Evolutionary conservation across 768 basidiomycete species (phyloP).

Genomic region (Mycena floridula): DNA sequence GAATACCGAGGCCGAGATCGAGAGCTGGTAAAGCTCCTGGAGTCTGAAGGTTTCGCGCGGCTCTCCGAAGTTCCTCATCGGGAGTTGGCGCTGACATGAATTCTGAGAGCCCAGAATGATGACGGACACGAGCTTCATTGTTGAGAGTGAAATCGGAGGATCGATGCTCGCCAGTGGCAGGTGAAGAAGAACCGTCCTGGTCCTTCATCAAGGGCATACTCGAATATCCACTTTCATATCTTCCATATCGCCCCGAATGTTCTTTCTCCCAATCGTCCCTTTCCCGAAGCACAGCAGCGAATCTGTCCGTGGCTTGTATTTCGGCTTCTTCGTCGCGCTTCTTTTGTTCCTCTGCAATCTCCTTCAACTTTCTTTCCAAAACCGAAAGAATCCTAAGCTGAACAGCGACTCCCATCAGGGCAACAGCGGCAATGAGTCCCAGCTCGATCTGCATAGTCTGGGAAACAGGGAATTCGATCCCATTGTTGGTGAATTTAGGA

Average conservation of each 20-base stretch:
- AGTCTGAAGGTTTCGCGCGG: conserved; percentile 41
- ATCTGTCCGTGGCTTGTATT: conserved; percentile 61
- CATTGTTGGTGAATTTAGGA: conserved; percentile 61
- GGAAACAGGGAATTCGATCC: conserved; percentile 75
- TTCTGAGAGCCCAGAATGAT: conserved; percentile 66
- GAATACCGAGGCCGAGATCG: conserved; percentile 70
- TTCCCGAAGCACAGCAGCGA: conserved; percentile 60
- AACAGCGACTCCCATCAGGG: conserved; percentile 83
- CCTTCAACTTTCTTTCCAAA: conserved; percentile 71
- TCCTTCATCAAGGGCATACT: conserved; percentile 64
- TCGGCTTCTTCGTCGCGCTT: conserved; percentile 74
- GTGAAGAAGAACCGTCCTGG: conserved; percentile 39
- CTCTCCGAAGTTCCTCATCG: conserved; percentile 55
- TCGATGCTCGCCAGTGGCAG: conserved; percentile 37
- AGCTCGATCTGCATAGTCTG: conserved; percentile 94
- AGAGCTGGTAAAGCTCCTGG: conserved; percentile 60
- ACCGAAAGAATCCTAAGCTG: conserved; percentile 83
- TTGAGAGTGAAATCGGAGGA: conserved; percentile 47
- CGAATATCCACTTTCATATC: conserved; percentile 60
- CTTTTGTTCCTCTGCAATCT: conserved; percentile 71
- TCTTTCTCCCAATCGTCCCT: conserved; percentile 84
- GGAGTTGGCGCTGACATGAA: conserved; percentile 58
- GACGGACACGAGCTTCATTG: conserved; percentile 48
- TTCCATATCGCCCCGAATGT: conserved; percentile 63
- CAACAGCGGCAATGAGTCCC: conserved; percentile 77